Evolutionary conservation across 1,139 yeast species (phyloP).

Genomic region (Yamadazyma triangularis): DNA sequence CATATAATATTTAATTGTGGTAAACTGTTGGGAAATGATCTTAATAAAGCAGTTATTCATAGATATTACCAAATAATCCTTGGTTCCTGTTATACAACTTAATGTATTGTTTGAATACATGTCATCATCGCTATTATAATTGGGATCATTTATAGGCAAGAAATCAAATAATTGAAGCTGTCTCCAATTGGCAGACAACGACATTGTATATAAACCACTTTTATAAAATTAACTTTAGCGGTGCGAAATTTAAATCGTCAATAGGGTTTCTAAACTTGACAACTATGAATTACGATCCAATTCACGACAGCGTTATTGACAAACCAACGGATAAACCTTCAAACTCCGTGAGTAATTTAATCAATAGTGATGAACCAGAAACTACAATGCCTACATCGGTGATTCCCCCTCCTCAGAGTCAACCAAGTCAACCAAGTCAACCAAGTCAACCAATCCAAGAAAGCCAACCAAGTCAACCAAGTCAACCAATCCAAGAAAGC

Average conservation of each 20-base stretch:
- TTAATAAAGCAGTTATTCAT: constrained; percentile 52
- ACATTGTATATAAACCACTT: too few relatives aligned
- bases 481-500: neutral
- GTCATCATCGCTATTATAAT: constrained; percentile 54
- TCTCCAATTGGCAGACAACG: constrained; percentile 56
- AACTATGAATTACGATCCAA: constrained; percentile 33
- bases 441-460: neutral
- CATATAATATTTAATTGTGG: constrained; percentile 42
- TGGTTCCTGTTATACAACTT: constrained; percentile 55
- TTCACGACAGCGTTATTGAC: constrained; percentile 22
- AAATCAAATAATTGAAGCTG: constrained; percentile 86
- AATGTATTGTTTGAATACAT: constrained; percentile 78
- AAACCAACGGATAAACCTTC: constrained; percentile 3
- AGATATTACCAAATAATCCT: constrained; percentile 55
- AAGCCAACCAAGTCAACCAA: neutral
- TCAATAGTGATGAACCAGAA: constrained; percentile 3
- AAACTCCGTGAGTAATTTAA: constrained; percentile 10
- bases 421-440: constrained; percentile 1
- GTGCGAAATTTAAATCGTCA: too few relatives aligned
- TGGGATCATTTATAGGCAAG: constrained; percentile 82
- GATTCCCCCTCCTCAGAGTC: neutral
- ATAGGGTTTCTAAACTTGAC: too few relatives aligned
- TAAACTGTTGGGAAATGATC: constrained; percentile 49
- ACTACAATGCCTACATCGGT: neutral
- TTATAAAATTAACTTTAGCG: too few relatives aligned